A percentile compares a stretch with the other conserved stretches of the same genome.
Conservation (phyloP, 495 filamentous ascomycete genomes). For the Trichoderma parareesei region DNA sequence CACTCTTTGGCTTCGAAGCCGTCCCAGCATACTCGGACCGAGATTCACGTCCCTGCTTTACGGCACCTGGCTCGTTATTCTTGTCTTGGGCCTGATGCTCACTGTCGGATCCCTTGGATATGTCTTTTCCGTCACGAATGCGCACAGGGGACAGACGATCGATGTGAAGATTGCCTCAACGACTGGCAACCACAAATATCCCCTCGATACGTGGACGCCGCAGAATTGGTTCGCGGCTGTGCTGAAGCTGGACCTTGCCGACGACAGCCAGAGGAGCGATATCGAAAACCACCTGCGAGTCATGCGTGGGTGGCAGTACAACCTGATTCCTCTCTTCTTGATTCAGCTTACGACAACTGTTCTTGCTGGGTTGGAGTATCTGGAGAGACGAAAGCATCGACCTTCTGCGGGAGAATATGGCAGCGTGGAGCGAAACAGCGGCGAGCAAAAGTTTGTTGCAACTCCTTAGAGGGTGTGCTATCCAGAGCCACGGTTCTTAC, state of each 20-base stretch:
- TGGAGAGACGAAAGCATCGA: slow-evolving; percentile 13
- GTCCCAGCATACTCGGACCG: background rate
- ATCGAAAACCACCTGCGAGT: slow-evolving; percentile 33
- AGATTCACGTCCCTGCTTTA: slow-evolving; percentile 25
- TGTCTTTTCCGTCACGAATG: slow-evolving; percentile 36
- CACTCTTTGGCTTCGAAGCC: slow-evolving; percentile 27
- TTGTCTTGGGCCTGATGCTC: slow-evolving; percentile 36
- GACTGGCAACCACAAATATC: slow-evolving; percentile 34
- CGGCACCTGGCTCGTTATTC: slow-evolving; percentile 28
- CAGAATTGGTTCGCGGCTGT: slow-evolving; percentile 48
- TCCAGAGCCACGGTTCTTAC: too few relatives aligned
- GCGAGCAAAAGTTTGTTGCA: background rate
- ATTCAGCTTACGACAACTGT: slow-evolving; percentile 4
- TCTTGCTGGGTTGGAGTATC: slow-evolving; percentile 23
- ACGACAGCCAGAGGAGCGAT: slow-evolving; percentile 22
- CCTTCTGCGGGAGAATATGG: background rate
- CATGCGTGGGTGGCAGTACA: slow-evolving; percentile 47
- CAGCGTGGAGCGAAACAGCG: background rate
- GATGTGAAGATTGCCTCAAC: slow-evolving; percentile 23
- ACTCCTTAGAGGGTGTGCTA: background rate
- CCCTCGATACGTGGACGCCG: slow-evolving; percentile 42
- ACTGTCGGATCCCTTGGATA: slow-evolving; percentile 38
- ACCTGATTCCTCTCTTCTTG: slow-evolving; percentile 45
- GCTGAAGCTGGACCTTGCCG: slow-evolving; percentile 34
- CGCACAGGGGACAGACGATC: slow-evolving; percentile 35